Evolutionary conservation across 768 basidiomycete genomes (phyloP).

Genomic region (Lactarius hatsudake): DNA sequence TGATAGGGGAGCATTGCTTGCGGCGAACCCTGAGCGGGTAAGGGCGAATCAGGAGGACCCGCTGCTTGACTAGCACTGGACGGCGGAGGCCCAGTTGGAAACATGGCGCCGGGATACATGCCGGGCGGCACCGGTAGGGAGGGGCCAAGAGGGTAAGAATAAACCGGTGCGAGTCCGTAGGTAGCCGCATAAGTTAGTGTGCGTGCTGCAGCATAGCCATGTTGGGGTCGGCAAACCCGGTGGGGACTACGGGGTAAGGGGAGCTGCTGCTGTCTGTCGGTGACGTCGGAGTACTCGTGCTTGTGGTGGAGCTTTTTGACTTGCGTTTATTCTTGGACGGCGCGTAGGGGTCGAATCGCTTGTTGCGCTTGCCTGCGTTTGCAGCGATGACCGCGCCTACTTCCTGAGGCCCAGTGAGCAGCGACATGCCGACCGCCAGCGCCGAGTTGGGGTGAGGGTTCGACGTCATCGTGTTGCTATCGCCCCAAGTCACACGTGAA

Average conservation of each 20-base stretch:
- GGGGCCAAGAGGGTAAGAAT: constrained; percentile 22
- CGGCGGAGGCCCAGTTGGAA: constrained; percentile 20
- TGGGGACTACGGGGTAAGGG: constrained; percentile 16
- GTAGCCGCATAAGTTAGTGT: constrained; percentile 25
- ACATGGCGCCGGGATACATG: constrained; percentile 10
- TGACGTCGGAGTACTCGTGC: constrained; percentile 19
- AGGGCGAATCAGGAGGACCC: constrained; percentile 17
- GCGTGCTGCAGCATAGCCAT: constrained; percentile 28
- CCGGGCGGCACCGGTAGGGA: constrained; percentile 15
- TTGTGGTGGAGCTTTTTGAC: constrained; percentile 13
- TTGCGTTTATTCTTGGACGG: constrained; percentile 24
- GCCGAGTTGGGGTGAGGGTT: constrained; percentile 34
- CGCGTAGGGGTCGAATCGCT: constrained; percentile 37
- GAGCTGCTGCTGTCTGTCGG: constrained; percentile 17
- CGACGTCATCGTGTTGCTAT: constrained; percentile 47
- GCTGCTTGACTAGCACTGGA: neutral
- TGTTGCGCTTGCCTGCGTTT: constrained; percentile 31
- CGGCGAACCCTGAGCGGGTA: constrained; percentile 11
- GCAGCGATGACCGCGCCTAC: constrained; percentile 13
- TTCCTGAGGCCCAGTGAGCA: constrained; percentile 25
- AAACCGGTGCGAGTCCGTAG: constrained; percentile 22
- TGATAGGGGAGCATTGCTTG: constrained; percentile 19
- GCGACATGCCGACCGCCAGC: constrained; percentile 24
- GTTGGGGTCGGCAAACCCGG: constrained; percentile 20
- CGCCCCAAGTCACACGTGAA: too few relatives aligned